Evolutionary conservation across 805 yeast genomes (phyloP).

Genomic region (Yarrowia hollandica): DNA sequence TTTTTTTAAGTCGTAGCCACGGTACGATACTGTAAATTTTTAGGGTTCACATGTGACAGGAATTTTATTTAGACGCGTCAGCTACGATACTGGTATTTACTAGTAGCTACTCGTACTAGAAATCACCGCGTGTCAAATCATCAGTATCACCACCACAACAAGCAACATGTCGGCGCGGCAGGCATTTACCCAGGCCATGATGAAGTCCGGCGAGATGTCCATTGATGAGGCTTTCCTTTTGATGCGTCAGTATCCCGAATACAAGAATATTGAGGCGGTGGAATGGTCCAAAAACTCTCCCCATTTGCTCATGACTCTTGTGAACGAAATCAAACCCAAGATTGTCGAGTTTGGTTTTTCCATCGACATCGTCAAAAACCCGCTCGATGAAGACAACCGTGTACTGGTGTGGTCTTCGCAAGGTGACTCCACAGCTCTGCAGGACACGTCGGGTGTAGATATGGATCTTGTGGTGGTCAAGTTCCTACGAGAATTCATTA

Average conservation of each 20-base stretch:
- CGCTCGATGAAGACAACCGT: background rate
- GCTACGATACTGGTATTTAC: too few species aligned
- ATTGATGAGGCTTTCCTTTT: background rate
- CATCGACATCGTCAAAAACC: background rate
- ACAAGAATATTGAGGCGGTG: background rate
- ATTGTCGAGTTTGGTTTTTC: background rate
- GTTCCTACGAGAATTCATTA: background rate
- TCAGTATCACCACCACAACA: conserved; percentile 1
- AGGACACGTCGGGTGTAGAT: conserved; percentile 4
- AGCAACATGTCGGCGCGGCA: conserved; percentile 43
- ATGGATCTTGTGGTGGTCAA: background rate
- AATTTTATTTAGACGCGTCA: too few species aligned
- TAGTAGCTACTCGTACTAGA: too few species aligned
- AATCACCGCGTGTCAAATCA: background rate
- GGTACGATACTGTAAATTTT: too few species aligned
- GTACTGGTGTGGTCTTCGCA: background rate
- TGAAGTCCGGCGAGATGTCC: background rate
- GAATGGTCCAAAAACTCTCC: background rate
- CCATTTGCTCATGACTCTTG: background rate
- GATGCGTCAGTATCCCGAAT: conserved; percentile 11
- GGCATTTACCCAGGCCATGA: conserved; percentile 21
- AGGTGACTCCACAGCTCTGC: conserved; percentile 4
- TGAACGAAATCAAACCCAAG: background rate
- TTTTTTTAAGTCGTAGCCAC: too few species aligned
- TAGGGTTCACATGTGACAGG: too few species aligned